Evolutionary conservation across 2,329 filamentous ascomycete genomes (phyloP), one percentile per base, ranked within the genome.

Genomic region (Beauveria sp.): DNA sequence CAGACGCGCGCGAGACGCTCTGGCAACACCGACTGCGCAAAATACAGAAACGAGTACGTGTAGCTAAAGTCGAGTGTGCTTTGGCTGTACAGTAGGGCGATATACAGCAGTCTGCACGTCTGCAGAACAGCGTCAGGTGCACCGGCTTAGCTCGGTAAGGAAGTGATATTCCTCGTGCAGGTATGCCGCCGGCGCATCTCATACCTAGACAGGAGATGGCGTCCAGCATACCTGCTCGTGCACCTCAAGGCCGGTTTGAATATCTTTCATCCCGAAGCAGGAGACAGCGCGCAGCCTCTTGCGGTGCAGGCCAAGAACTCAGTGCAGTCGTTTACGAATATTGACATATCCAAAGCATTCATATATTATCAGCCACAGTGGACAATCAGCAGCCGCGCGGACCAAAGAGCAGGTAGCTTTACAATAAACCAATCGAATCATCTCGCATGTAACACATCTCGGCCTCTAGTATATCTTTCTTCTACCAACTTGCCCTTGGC

Each of bases 401-500:
- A 37, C 9, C 12, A 37, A 10, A 5, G 0, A 14, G 34, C 34
- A 14, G 12, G 34, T 37, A 14, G 34, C 34, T 37, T 14, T 14
- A 5, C 12, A 37, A 37, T 37, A 37, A 14, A 14, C 5, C 1
- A 6, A 14, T 5, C 34, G 14, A 2, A 37, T 14, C 4, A 37
- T 14, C 12, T 5, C 12, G 4, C 1, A 12, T 6, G 2, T 37
- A 14, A 5, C 5, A 14, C 4, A 5, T 37, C 34, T 6, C 34
- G 12, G 34, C 34, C 5, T 14, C 34, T 3, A 14, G 12, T 1
- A 14, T 37, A 14, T 37, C 5, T 5, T 14, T 14, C 5, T 5
- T 2, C 1, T 14, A 5, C 12, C 5, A 5, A 14, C 2, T 5
- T 14, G 34, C 12, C 34, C 12, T 37, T 12, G 6, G 4, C 0